phyloP scores from a whole-genome alignment of 2,329 filamentous ascomycete species.

The Corynespora cassiicola region DNA sequence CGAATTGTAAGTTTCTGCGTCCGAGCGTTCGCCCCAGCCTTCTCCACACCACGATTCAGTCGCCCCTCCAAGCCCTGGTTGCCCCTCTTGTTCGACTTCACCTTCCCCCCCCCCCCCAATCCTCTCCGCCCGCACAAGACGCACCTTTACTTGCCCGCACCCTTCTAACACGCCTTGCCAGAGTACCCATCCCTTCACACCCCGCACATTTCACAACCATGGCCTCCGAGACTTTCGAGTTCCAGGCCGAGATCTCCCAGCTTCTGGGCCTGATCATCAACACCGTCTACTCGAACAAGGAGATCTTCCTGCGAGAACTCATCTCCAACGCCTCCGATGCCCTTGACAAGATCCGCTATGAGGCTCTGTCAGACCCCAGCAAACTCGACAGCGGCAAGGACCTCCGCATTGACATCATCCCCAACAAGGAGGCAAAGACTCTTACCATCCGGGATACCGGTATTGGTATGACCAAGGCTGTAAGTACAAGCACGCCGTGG shows the following conservation, averaged over 20 bases:
- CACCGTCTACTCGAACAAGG: constrained; percentile 99
- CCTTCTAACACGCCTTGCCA: too few relatives aligned
- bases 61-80: too few relatives aligned
- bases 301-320: constrained; percentile 98
- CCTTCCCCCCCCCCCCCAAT: too few relatives aligned
- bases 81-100: too few relatives aligned
- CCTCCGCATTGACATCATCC: constrained; percentile 98
- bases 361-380: constrained; percentile 93
- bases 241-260: constrained; percentile 99
- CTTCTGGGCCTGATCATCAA: constrained; percentile 99
- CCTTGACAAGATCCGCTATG: constrained; percentile 99
- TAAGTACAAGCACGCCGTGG: constrained; percentile 60
- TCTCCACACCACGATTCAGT: too few relatives aligned
- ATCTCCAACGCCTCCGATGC: constrained; percentile 99
- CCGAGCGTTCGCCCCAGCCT: too few relatives aligned
- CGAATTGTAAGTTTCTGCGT: too few relatives aligned
- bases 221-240: constrained; percentile 96
- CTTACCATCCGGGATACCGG: constrained; percentile 96
- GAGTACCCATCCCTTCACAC: too few relatives aligned
- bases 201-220: constrained; percentile 63
- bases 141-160: constrained; percentile 1
- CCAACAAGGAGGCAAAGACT: constrained; percentile 96
- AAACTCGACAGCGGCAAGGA: constrained; percentile 98
- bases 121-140: too few relatives aligned
- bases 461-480: constrained; percentile 99